Conservation (phyloP, 306 rosid genomes). For the Inga oerstediana region DNA sequence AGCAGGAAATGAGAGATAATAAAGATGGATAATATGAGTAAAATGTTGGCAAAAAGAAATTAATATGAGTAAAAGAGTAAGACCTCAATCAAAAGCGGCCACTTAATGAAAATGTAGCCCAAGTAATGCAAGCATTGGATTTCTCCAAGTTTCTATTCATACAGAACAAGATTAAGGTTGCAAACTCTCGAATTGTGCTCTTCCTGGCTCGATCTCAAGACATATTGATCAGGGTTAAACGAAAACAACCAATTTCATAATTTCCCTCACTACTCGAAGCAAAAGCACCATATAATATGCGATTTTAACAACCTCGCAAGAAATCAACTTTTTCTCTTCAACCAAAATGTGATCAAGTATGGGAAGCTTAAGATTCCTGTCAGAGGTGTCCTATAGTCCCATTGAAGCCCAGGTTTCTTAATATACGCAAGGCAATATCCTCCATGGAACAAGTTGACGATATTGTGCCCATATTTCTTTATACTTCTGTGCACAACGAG, state of each 20-base stretch:
- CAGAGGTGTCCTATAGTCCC: neutral
- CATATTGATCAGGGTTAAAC: neutral
- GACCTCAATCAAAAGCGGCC: neutral
- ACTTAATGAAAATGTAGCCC: neutral
- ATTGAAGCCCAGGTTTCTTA: slow-evolving; percentile 25
- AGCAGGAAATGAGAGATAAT: neutral
- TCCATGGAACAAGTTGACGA: slow-evolving; percentile 82
- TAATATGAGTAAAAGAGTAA: neutral
- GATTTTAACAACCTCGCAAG: neutral
- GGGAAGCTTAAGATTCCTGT: neutral
- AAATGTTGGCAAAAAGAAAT: too few relatives aligned
- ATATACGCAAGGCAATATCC: slow-evolving; percentile 80
- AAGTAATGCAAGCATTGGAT: neutral
- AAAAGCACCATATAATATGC: neutral
- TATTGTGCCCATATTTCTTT: slow-evolving; percentile 83
- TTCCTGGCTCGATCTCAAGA: neutral
- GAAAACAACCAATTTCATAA: neutral
- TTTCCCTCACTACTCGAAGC: neutral
- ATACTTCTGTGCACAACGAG: slow-evolving; percentile 90
- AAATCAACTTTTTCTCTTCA: neutral
- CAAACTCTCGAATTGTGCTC: neutral
- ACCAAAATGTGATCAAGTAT: neutral
- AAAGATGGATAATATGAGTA: neutral
- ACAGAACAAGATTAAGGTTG: neutral
- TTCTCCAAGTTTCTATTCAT: neutral